phyloP scores from a whole-genome alignment of 2,329 filamentous ascomycete genomes.

The Balansia obtecta region DNA sequence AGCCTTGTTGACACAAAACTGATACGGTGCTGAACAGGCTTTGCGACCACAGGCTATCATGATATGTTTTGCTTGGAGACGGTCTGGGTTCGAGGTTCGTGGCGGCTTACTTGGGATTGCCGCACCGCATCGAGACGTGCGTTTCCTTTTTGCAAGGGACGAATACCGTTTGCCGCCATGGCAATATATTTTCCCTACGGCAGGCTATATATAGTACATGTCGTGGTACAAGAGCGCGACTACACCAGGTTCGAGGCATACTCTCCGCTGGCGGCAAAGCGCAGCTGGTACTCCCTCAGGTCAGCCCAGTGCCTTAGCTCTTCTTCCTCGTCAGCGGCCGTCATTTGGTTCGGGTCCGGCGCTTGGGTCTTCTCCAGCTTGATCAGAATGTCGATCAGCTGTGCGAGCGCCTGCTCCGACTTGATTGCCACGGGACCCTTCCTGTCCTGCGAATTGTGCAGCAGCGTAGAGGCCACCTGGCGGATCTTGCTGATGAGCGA shows the following conservation, averaged over 20 bases:
- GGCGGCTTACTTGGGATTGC: no score
- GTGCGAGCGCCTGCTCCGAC: slow-evolving; percentile 58
- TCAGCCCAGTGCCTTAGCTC: slow-evolving; percentile 70
- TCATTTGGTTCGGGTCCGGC: slow-evolving; percentile 27
- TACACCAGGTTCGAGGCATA: slow-evolving; percentile 21
- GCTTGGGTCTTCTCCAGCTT: slow-evolving; percentile 52
- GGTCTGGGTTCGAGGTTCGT: no score
- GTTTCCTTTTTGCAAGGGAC: no score
- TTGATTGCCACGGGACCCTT: slow-evolving; percentile 38
- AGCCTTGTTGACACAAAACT: no score
- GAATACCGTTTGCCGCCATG: no score
- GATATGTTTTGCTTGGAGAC: no score
- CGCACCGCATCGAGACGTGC: no score
- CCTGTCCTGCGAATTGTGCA: slow-evolving; percentile 43
- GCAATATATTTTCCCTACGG: no score
- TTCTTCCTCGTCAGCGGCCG: slow-evolving; percentile 55
- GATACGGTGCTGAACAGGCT: no score
- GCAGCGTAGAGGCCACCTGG: slow-evolving; percentile 67
- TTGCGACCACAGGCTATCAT: no score
- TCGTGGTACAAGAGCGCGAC: no score
- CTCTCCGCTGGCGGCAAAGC: slow-evolving; percentile 55
- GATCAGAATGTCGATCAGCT: slow-evolving; percentile 63
- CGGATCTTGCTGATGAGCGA: slow-evolving; percentile 72
- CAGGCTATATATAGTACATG: no score
- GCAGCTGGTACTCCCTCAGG: slow-evolving; percentile 63